phyloP scores from a whole-genome alignment of 2,329 filamentous ascomycete species.

The Aureobasidium sp. region DNA sequence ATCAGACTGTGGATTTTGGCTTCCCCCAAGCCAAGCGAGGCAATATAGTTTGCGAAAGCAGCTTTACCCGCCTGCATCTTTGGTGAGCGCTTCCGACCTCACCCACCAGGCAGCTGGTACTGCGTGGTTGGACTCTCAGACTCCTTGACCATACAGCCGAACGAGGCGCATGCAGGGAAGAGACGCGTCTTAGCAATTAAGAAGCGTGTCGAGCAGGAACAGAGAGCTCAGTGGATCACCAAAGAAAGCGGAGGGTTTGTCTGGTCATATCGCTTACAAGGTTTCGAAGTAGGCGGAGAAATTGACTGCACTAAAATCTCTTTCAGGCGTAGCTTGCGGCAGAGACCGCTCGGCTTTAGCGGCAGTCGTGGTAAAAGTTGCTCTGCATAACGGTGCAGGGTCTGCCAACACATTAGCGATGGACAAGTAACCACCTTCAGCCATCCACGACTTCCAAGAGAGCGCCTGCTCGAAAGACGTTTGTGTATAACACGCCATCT shows the following conservation, averaged over 20 bases:
- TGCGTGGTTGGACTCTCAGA: neutral
- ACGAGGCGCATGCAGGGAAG: constrained; percentile 11
- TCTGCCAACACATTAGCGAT: constrained; percentile 4
- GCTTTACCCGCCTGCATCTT: neutral
- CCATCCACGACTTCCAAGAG: neutral
- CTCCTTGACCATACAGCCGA: neutral
- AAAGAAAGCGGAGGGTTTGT: neutral
- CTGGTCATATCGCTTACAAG: constrained; percentile 10
- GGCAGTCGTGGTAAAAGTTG: constrained; percentile 5
- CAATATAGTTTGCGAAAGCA: constrained; percentile 4
- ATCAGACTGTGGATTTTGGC: neutral
- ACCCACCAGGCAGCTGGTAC: neutral
- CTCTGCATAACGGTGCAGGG: neutral
- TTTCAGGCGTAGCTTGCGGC: neutral
- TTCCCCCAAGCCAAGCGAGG: neutral
- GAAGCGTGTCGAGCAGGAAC: neutral
- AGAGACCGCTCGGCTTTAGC: neutral
- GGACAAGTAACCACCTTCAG: neutral
- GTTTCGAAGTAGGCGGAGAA: constrained; percentile 3
- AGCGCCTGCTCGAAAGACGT: neutral
- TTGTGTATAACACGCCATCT: constrained; percentile 12
- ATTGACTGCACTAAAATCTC: neutral
- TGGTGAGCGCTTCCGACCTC: neutral
- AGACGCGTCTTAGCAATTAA: neutral
- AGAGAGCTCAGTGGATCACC: neutral